Evolutionary conservation across 768 basidiomycete genomes (phyloP).

Genomic region (Mycena filopes): DNA sequence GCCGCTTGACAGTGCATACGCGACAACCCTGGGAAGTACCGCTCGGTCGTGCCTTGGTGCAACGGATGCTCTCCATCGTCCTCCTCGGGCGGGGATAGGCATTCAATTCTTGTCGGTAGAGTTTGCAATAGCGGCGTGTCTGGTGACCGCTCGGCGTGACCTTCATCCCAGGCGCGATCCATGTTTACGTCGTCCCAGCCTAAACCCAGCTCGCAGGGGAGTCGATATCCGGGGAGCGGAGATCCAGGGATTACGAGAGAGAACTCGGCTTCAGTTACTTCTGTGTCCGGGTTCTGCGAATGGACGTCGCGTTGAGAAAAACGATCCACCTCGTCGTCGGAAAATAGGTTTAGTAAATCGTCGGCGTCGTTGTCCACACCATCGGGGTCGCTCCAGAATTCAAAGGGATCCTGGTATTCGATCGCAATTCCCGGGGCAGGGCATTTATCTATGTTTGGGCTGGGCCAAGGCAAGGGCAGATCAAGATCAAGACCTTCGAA

Average conservation of each 20-base stretch:
- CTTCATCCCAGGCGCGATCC: constrained; percentile 1
- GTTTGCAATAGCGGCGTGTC: constrained; percentile 18
- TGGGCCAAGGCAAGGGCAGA: constrained; percentile 7
- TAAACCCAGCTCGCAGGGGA: constrained; percentile 14
- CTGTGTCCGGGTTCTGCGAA: not conserved
- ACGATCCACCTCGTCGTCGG: constrained; percentile 6
- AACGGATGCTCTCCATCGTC: not conserved
- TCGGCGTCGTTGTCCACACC: not conserved
- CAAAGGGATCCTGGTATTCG: constrained; percentile 28
- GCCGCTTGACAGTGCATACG: constrained; percentile 21
- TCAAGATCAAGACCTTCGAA: constrained; percentile 16
- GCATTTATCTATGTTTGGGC: constrained; percentile 23
- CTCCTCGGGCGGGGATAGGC: constrained; percentile 16
- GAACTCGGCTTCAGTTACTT: constrained; percentile 1
- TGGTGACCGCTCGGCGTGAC: constrained; percentile 29
- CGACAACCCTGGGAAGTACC: constrained; percentile 31
- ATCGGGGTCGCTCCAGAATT: constrained; percentile 30
- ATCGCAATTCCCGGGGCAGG: constrained; percentile 11
- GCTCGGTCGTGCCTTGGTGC: constrained; percentile 16
- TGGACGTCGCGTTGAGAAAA: not conserved
- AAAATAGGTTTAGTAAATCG: constrained; percentile 22
- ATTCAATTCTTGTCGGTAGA: constrained; percentile 13
- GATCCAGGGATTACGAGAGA: constrained; percentile 21
- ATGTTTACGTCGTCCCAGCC: constrained; percentile 29
- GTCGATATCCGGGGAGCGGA: not conserved